Percentiles rank a stretch among this genome's conserved stretches.
Evolutionary conservation across 208 protist genomes (phyloP).

Genomic region (Trichomonas gallinae): DNA sequence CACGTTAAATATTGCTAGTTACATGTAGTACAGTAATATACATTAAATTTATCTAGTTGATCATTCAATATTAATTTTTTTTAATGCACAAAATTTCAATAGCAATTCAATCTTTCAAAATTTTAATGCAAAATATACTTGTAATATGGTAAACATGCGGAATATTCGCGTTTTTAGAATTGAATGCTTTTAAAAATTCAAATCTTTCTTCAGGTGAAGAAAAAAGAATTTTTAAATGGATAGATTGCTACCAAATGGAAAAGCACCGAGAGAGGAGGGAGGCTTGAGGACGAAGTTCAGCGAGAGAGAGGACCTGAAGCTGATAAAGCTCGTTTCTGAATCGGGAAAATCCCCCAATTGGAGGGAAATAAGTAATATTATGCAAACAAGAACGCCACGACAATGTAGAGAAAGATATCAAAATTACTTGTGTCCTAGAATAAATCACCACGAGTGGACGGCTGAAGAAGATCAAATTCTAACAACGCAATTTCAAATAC

Average conservation of each 20-base stretch:
- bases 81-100: no score
- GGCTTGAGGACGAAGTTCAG: background rate
- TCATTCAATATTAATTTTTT: no score
- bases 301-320: background rate
- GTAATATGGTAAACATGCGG: no score
- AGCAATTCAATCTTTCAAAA: no score
- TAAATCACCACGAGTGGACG: background rate
- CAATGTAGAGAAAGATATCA: constrained; percentile 15
- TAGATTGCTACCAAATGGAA: background rate
- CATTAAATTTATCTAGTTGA: no score
- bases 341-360: background rate
- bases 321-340: background rate
- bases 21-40: no score
- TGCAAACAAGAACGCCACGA: background rate
- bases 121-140: no score
- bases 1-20: no score
- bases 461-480: background rate
- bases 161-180: no score
- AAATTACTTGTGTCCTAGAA: background rate
- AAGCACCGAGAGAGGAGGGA: background rate
- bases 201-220: no score
- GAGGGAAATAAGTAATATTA: background rate
- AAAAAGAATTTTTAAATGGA: background rate
- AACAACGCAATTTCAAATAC: background rate
- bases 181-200: no score